Evolutionary conservation across 169 alveolate genomes (phyloP).

Genomic region (Plasmodium chabaudi): DNA sequence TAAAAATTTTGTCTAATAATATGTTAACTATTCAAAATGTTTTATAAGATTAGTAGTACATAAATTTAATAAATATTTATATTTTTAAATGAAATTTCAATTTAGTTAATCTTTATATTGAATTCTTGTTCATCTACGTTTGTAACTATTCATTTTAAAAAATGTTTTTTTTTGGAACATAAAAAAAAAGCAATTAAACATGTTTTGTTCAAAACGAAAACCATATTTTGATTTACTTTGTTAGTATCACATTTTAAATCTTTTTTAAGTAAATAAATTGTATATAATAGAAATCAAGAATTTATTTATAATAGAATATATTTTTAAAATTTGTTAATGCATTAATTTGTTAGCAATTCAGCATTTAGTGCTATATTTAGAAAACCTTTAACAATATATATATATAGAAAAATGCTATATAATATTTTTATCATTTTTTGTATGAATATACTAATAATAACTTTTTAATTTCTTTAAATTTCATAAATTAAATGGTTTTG

Average conservation of each 20-base stretch:
- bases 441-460: background rate
- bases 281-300: background rate
- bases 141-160: too few species aligned
- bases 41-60: too few species aligned
- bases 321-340: background rate
- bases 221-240: conserved; percentile 24
- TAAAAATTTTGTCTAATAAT: background rate
- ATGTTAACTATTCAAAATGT: too few species aligned
- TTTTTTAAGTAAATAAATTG: conserved; percentile 15
- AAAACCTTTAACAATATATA: background rate
- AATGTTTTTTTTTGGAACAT: too few species aligned
- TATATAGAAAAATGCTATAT: background rate
- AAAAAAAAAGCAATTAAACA: background rate
- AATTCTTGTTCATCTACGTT: too few species aligned
- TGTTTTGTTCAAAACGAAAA: conserved; percentile 28
- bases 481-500: background rate
- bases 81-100: too few species aligned
- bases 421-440: background rate
- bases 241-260: conserved; percentile 38
- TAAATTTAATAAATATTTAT: too few species aligned
- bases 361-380: too few species aligned
- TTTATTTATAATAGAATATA: background rate
- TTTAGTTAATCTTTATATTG: too few species aligned
- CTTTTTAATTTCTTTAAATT: background rate
- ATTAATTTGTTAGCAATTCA: background rate